Conservation (phyloP, 2,329 filamentous ascomycete genomes). For the Sporothrix curviconia region DNA sequence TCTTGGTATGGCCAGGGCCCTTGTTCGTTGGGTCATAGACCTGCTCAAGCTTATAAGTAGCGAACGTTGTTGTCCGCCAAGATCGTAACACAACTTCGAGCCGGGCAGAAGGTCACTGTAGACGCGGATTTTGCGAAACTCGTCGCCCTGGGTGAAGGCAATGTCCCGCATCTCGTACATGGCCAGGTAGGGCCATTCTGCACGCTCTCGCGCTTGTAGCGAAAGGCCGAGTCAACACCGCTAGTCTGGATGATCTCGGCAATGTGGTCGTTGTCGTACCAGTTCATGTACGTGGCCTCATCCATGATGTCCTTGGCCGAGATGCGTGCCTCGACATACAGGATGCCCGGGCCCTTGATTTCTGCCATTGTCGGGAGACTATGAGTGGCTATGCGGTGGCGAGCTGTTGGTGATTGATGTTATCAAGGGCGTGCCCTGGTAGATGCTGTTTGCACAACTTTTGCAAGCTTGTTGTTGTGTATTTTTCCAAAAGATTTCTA, state of each 20-base stretch:
- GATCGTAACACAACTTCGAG: constrained; percentile 20
- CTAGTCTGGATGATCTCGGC: constrained; percentile 29
- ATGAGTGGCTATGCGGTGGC: background rate
- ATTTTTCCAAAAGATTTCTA: no score
- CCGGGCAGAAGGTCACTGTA: constrained; percentile 26
- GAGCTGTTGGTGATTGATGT: background rate
- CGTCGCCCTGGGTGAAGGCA: constrained; percentile 27
- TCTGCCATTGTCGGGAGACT: background rate
- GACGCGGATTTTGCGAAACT: constrained; percentile 30
- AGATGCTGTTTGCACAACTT: no score
- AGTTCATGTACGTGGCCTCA: constrained; percentile 28
- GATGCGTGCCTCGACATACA: constrained; percentile 27
- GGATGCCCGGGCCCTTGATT: constrained; percentile 21
- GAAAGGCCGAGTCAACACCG: constrained; percentile 29
- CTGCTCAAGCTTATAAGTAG: constrained; percentile 20
- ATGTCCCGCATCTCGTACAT: constrained; percentile 32
- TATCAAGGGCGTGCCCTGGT: background rate
- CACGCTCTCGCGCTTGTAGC: constrained; percentile 24
- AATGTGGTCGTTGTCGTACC: constrained; percentile 36
- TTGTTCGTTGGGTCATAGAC: constrained; percentile 22
- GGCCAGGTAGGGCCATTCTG: constrained; percentile 30
- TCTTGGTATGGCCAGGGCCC: constrained; percentile 20
- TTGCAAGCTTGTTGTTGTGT: no score
- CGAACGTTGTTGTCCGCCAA: constrained; percentile 21
- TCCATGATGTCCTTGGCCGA: constrained; percentile 24